phyloP scores from a whole-genome alignment of 495 filamentous ascomycete species.

The Rhizodiscina lignyota region DNA sequence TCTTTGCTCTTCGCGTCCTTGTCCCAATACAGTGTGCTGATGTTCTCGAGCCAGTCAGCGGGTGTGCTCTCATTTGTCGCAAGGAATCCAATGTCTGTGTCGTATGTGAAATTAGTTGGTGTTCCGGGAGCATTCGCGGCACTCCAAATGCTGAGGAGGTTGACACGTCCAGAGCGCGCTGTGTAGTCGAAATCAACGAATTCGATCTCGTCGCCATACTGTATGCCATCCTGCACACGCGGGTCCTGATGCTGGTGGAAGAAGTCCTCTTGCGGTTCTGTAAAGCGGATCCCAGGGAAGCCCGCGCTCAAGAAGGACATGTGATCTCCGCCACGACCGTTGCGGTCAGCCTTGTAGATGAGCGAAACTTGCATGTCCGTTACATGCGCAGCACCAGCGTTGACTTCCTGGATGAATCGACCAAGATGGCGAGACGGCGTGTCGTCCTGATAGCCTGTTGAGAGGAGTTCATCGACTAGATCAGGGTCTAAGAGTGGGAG shows the following conservation, averaged over 20 bases:
- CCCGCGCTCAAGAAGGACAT: constrained; percentile 30
- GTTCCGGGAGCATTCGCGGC: constrained; percentile 29
- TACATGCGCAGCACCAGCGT: constrained; percentile 15
- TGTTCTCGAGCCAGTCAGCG: no score
- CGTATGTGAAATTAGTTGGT: constrained; percentile 28
- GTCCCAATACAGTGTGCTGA: constrained; percentile 29
- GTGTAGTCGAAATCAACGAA: constrained; percentile 36
- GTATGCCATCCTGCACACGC: constrained; percentile 26
- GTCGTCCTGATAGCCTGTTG: constrained; percentile 38
- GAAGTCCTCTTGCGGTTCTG: constrained; percentile 36
- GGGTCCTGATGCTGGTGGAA: constrained; percentile 37
- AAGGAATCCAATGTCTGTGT: constrained; percentile 22
- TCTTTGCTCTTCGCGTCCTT: no score
- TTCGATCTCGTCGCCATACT: constrained; percentile 33
- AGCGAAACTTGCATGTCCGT: constrained; percentile 25
- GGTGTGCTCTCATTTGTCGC: no score
- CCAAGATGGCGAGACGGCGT: constrained; percentile 34
- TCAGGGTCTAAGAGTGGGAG: no score
- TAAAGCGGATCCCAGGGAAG: constrained; percentile 33
- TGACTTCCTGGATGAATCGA: constrained; percentile 29
- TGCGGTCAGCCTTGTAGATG: constrained; percentile 35
- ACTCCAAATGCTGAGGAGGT: constrained; percentile 31
- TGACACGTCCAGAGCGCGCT: constrained; percentile 32
- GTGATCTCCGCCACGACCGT: constrained; percentile 36
- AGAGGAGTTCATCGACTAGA: no score